Base-by-base conservation (phyloP, 2,329 filamentous ascomycete species). In the Graphiopsis chlorocephala region DNA sequence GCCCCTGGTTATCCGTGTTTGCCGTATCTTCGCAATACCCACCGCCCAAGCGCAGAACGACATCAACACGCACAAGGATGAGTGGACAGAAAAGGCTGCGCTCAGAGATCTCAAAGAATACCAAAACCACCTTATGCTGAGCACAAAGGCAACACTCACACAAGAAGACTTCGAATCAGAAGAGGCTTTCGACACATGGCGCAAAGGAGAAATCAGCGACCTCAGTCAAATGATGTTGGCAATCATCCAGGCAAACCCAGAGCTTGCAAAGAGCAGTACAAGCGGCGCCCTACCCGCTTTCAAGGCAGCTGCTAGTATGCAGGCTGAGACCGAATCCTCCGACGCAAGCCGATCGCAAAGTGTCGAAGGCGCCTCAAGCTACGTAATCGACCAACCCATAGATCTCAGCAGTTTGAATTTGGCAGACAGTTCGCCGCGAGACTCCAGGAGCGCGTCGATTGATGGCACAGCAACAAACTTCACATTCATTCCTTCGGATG, bases 211-310 rank as follows among this genome's bases (percentile, higher is more conserved):
- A 76, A 86, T 86, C 3, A 90, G 90, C 14, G 92, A 96, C 71
- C 81, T 99, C 48, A 95, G 93, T 6, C 91, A 95, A 71, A 93
- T 98, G 87, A 95, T 99, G 84, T 84, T 96, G 71, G 91, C 93
- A 42, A 92, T 99, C 68, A 82, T 98, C 47, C 92, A 91, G 66
- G 90, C 90, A 6, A 92, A 91, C 70, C 94, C 93, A 4, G 90
- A 94, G 69, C 82, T 98, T 61, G 90, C 92, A 58, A 96, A 93
- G 74, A 89, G 85, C 68, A 88, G 90, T 4, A 79, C 83, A 14
- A 80, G 63, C 25, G 56, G 50, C 31, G 57, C 53, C n/a, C 61
- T 72, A 3, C 69, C 72, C 4, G 64, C 68, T 17, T 71, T 70
- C 38, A 74, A 73, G 63, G 59, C 68, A 20, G 65, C 70, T n/a